Conservation (phyloP, 1,284 basidiomycete species). For the Boletus calvinii region DNA sequence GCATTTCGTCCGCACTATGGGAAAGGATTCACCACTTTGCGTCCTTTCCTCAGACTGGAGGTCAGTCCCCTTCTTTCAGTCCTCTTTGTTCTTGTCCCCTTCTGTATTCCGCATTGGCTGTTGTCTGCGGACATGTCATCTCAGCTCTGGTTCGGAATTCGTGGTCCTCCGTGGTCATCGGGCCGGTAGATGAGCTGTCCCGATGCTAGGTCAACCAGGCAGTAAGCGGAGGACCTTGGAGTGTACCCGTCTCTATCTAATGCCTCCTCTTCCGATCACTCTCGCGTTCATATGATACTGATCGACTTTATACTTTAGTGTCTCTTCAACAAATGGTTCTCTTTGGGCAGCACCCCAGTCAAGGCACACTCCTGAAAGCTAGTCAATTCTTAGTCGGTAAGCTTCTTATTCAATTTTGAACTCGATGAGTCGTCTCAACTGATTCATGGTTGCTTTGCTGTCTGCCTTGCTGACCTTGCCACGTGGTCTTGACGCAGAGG, state of each 20-base stretch:
- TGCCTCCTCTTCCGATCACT: not conserved
- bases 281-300: constrained; percentile 3
- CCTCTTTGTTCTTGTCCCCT: constrained; percentile 42
- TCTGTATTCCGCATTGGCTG: not conserved
- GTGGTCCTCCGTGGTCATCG: constrained; percentile 6
- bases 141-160: not conserved
- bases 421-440: not conserved
- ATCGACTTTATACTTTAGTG: constrained; percentile 12
- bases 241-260: not conserved
- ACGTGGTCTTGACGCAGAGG: constrained; percentile 44
- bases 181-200: not conserved
- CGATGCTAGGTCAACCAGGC: not conserved
- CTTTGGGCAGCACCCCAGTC: constrained; percentile 31
- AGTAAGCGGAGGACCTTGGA: not conserved
- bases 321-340: constrained; percentile 32
- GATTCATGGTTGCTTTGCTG: not conserved
- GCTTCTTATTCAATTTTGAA: not conserved
- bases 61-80: constrained; percentile 69
- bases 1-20: constrained; percentile 79
- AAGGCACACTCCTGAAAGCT: constrained; percentile 30
- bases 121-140: not conserved
- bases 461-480: constrained; percentile 27
- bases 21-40: constrained; percentile 94
- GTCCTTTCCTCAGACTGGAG: constrained; percentile 89
- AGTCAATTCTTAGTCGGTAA: constrained; percentile 28